Evolutionary conservation across 306 rosid species (phyloP).

Genomic region (Dryas octopetala): DNA sequence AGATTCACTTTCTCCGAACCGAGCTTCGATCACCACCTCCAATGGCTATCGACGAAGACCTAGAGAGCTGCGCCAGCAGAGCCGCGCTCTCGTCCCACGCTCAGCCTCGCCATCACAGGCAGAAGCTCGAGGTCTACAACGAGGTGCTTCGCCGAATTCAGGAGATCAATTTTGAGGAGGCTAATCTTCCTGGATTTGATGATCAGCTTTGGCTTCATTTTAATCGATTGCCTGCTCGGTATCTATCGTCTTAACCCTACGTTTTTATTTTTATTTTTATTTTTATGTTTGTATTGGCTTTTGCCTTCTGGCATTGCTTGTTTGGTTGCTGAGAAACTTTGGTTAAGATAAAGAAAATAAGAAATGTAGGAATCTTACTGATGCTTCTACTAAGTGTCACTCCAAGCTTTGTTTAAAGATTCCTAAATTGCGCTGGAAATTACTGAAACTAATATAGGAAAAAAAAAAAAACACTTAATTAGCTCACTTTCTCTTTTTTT

Average conservation of each 20-base stretch:
- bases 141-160: slow-evolving; percentile 86
- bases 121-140: slow-evolving; percentile 81
- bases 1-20: background rate
- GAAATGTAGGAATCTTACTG: slow-evolving; percentile 5
- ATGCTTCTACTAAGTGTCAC: background rate
- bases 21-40: background rate
- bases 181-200: slow-evolving; percentile 82
- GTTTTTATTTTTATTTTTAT: background rate
- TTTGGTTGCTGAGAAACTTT: background rate
- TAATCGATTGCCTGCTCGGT: slow-evolving; percentile 95
- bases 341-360: too few relatives aligned
- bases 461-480: background rate
- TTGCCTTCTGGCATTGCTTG: background rate
- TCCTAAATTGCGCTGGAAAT: background rate
- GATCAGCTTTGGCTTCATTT: slow-evolving; percentile 94
- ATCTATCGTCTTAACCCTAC: slow-evolving; percentile 33
- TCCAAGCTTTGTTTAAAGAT: background rate
- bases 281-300: background rate
- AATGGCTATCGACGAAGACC: slow-evolving; percentile 83
- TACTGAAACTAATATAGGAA: background rate
- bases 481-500: too few relatives aligned
- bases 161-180: slow-evolving; percentile 63
- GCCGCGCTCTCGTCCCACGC: slow-evolving; percentile 53
- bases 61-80: slow-evolving; percentile 91
- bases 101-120: slow-evolving; percentile 57